phyloP scores from a whole-genome alignment of 1,284 basidiomycete genomes.

The Heterobasidion irregulare region DNA sequence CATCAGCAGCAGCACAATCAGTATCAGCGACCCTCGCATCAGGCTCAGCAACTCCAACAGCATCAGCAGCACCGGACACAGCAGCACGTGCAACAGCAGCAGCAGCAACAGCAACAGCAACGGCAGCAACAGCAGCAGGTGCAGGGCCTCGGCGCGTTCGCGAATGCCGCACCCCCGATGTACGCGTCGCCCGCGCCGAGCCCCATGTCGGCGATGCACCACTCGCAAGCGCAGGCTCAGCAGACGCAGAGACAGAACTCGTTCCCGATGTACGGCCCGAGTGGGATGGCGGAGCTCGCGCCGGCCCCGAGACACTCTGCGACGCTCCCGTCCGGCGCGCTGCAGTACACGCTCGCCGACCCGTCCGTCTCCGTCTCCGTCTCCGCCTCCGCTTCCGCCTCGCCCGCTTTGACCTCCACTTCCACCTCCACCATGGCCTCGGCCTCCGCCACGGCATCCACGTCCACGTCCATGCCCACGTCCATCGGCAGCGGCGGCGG shows the following conservation, averaged over 20 bases:
- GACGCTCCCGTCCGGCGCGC: neutral
- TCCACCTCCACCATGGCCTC: neutral
- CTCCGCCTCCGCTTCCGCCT: neutral
- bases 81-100: neutral
- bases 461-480: neutral
- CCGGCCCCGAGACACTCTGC: constrained; percentile 1
- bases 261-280: constrained; percentile 10
- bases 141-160: no score
- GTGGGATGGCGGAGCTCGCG: neutral
- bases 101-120: neutral
- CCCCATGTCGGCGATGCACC: neutral
- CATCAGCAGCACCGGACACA: neutral
- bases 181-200: neutral
- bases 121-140: neutral
- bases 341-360: neutral
- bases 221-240: neutral
- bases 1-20: no score
- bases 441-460: neutral
- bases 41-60: no score
- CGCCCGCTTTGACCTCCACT: neutral
- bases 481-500: no score
- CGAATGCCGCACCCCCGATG: neutral
- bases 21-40: neutral
- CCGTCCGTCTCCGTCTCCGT: neutral
- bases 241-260: constrained; percentile 8